Conservation (phyloP, 2,329 filamentous ascomycete genomes). For the Daldinia sp. region DNA sequence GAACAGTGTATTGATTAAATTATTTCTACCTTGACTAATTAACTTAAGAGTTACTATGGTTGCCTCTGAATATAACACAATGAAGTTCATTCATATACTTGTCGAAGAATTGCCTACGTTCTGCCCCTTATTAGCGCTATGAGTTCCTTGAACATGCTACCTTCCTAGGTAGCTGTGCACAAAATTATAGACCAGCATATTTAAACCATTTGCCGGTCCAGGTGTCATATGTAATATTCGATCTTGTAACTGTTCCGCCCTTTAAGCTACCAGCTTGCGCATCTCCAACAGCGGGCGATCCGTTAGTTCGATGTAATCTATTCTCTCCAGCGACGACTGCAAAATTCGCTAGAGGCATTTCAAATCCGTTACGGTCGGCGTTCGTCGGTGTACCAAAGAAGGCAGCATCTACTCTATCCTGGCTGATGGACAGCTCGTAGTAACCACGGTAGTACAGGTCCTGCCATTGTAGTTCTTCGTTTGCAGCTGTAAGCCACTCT, state of each 20-base stretch:
- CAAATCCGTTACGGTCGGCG: constrained; percentile 60
- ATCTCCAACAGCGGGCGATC: constrained; percentile 37
- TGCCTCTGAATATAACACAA: too few relatives aligned
- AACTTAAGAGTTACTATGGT: too few relatives aligned
- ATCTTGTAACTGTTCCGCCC: constrained; percentile 42
- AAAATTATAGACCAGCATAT: constrained; percentile 25
- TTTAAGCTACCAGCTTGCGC: constrained; percentile 59
- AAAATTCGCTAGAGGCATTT: constrained; percentile 69
- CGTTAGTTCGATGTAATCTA: constrained; percentile 48
- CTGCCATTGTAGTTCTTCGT: constrained; percentile 68
- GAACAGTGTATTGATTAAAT: too few relatives aligned
- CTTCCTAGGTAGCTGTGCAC: too few relatives aligned
- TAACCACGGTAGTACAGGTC: constrained; percentile 72
- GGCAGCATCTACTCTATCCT: constrained; percentile 61
- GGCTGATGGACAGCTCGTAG: constrained; percentile 65
- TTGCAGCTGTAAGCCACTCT: constrained; percentile 55
- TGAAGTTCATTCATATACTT: background rate
- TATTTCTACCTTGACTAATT: too few relatives aligned
- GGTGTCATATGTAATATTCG: constrained; percentile 67
- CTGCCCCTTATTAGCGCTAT: background rate
- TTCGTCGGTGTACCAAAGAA: constrained; percentile 64
- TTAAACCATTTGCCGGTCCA: constrained; percentile 46
- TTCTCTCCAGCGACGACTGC: constrained; percentile 67
- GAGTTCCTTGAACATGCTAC: too few relatives aligned
- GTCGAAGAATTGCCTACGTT: background rate